These are phyloP conservation scores for Sporothrix schenckii DNA, from an alignment of 2,329 filamentous ascomycete species.

Conservation along the genomic window DNA sequence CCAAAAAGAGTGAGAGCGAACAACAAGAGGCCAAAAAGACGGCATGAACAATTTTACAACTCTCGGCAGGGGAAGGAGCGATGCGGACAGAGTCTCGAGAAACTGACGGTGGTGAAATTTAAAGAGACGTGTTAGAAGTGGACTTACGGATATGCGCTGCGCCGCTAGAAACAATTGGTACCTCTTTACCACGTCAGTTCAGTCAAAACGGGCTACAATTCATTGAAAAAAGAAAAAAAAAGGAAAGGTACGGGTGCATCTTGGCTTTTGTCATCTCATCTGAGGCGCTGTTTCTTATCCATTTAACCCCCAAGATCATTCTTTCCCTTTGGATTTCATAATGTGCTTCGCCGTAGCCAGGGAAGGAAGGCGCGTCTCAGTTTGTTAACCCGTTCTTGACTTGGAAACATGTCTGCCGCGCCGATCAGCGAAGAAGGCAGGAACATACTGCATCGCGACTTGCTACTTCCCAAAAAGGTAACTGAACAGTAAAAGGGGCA, in stretches of 20 bases:
- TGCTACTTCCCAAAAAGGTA: neutral
- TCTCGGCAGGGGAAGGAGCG: conserved; percentile 14
- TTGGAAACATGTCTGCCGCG: conserved; percentile 26
- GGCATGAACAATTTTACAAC: conserved; percentile 25
- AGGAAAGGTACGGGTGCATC: neutral
- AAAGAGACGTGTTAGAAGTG: neutral
- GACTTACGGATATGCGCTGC: neutral
- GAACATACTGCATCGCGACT: neutral
- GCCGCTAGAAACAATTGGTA: conserved; percentile 1
- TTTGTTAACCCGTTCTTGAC: conserved; percentile 5
- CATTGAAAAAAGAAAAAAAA: neutral
- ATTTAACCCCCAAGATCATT: neutral
- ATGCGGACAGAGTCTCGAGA: neutral
- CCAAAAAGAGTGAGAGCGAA: conserved; percentile 8
- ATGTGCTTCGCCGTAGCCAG: conserved; percentile 20
- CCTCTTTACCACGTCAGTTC: neutral
- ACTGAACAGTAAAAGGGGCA: neutral
- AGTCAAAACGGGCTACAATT: too few relatives aligned
- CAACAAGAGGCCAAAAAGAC: neutral
- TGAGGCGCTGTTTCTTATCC: neutral
- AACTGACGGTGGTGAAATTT: neutral
- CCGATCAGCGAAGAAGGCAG: conserved; percentile 9
- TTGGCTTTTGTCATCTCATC: neutral
- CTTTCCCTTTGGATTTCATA: neutral
- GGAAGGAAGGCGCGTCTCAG: conserved; percentile 25